Base-by-base conservation (phyloP, 371 early-diverging fungal species). In the Dentiscutata heterogama region DNA sequence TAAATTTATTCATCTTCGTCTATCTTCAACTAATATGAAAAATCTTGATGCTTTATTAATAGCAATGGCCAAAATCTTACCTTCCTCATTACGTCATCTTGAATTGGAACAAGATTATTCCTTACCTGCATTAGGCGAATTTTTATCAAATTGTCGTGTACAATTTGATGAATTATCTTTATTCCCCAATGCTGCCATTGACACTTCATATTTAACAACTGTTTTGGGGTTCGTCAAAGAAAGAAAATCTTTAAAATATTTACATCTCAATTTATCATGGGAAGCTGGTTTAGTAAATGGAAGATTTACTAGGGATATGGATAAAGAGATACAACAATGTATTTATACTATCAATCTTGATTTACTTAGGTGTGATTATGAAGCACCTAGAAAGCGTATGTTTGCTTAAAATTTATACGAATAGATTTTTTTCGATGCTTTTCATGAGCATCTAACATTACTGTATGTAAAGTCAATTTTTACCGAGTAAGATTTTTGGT, bases 191-290 rank as follows among this genome's bases (percentile, higher is more conserved):
- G 22, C n/a, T 0, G n/a, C 70, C 5, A 70, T 70, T 70, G 70
- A 70, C 46, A 70, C 42, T 50, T 10, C 7, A 11, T 70, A 25
- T 70, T 22, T 70, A 39, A 70, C 42, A n/a, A 39, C 31, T 39
- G 22, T 70, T n/a, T n/a, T 70, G 13, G 6, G 14, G n/a, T 70
- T 39, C 22, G 10, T 16, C 4, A 70, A 70, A 42, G 22, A 46
- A n/a, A 46, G 22, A 22, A 22, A 20, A 42, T 46, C 70, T n/a
- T 46, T 70, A n/a, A 70, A 70, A 42, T 42, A 39, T 42, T 70
- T 70, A 22, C 35, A 70, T 46, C 46, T 70, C 11, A 70, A 70
- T 42, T 70, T 70, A 22, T 70, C 70, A n/a, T 70, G 70, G 70
- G 70, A 70, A 42, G 18, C 42, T n/a, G 46, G 70, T 22, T 42